Percentiles rank a stretch among this genome's conserved stretches.
These are phyloP conservation scores for Lasiosphaeria hispida DNA, from an alignment of 495 filamentous ascomycete species.

Conservation along the genomic window DNA sequence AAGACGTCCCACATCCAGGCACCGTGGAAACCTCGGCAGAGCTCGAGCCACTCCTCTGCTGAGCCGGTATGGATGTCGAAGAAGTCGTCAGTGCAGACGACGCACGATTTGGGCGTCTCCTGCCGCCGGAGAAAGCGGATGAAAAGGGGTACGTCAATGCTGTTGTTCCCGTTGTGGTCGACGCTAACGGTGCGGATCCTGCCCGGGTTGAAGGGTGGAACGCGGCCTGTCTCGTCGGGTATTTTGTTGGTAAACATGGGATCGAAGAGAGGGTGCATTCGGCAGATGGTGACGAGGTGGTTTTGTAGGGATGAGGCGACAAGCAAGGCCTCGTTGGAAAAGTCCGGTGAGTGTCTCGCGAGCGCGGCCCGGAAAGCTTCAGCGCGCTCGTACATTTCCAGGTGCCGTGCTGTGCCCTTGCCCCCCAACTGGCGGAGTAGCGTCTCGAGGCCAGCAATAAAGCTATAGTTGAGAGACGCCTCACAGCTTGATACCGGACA, in stretches of 20 bases:
- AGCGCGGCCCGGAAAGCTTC: too few species aligned
- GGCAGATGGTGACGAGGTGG: too few species aligned
- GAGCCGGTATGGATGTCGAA: background rate
- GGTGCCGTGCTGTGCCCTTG: too few species aligned
- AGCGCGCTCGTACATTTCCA: too few species aligned
- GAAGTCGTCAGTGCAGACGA: background rate
- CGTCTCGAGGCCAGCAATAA: too few species aligned
- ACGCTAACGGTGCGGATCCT: background rate
- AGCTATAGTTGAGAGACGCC: too few species aligned
- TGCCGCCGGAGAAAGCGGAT: background rate
- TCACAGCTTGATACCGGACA: too few species aligned
- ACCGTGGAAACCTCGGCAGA: background rate
- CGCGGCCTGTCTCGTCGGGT: background rate
- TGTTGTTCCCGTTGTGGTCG: background rate
- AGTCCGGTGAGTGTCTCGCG: too few species aligned
- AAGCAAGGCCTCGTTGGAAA: too few species aligned
- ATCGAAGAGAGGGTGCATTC: background rate
- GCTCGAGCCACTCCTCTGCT: background rate
- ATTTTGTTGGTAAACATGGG: background rate
- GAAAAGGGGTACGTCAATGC: background rate
- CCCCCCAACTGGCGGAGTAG: too few species aligned
- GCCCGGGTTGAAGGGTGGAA: background rate
- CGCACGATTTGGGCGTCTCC: background rate
- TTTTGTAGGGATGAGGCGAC: too few species aligned
- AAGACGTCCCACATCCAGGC: constrained; percentile 3